Base-by-base conservation (phyloP, 1,284 basidiomycete species). In the Boletus smithii region DNA sequence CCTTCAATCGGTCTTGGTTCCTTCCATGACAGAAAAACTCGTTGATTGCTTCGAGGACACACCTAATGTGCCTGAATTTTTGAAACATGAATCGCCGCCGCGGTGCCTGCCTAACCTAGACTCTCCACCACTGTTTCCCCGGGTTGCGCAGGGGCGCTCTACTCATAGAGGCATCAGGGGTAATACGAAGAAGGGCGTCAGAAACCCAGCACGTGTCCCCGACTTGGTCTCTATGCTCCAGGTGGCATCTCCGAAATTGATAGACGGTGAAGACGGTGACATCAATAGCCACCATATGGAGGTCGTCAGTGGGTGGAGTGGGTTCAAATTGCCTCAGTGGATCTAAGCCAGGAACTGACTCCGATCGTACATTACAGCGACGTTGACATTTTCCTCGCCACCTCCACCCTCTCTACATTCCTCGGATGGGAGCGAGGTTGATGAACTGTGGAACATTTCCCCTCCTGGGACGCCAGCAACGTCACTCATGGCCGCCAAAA, bases 251-350 rank as follows among this genome's bases (percentile, higher is more conserved):
- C 57, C 51, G 5, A 40, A 62, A 29, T 33, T 62, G 31, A 55
- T 68, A 30, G 66, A 69, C 17, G 63, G 72, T 38, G 54, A 66
- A 32, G 74, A 75, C 22, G 65, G 63, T 7, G 73, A 80, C 43
- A 42, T 74, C 4, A 63, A 70, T 20, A 61, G 58, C 26, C 68
- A 72, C 44, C 76, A 79, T 59, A 74, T 85, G 70, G 64, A 71
- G 5, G 57, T 81, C 24, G 72, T 83, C 3, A 70, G 77, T 57
- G 82, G 81, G 16, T 81, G 80, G 80, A 59, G 83, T 84, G 57
- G 33, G 73, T 68, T 33, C 39, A 43, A 31, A 33, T 53, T 11
- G 1, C 31, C 10, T 26, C 44, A 11, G 18, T 40, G 32, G 8
- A 39, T 44, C 26, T 29, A 23, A 27, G 10, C 22, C 14, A 16